These are phyloP conservation scores for Arctium minus DNA, from an alignment of 129 eudicot species.

Conservation along the genomic window DNA sequence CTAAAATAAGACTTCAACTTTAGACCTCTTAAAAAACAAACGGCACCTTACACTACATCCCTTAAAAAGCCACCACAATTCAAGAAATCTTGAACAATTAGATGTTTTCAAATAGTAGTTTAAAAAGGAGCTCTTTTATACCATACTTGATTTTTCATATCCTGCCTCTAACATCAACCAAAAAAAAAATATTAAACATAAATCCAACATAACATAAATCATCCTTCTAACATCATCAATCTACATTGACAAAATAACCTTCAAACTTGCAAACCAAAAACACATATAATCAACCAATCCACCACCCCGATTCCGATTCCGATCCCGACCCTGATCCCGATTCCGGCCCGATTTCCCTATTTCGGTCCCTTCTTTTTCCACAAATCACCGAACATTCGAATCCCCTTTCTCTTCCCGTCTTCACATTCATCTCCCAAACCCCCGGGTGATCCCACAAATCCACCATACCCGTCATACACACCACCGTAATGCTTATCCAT, in stretches of 20 bases:
- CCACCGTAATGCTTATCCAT: slow-evolving; percentile 72
- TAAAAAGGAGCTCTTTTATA: neutral
- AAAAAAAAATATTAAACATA: neutral
- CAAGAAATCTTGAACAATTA: neutral
- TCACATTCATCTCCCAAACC: slow-evolving; percentile 56
- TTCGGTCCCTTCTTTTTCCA: slow-evolving; percentile 92
- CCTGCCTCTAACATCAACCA: neutral
- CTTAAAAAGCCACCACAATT: too few species aligned
- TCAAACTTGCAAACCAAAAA: slow-evolving; percentile 12
- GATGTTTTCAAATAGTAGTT: neutral
- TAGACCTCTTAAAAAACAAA: too few species aligned
- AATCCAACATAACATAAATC: slow-evolving; percentile 15
- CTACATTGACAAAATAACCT: slow-evolving; percentile 26
- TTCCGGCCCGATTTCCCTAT: slow-evolving; percentile 10
- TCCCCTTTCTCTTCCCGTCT: slow-evolving; percentile 74
- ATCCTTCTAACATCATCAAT: slow-evolving; percentile 22
- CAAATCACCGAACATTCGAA: slow-evolving; percentile 83
- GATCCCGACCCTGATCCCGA: too few species aligned
- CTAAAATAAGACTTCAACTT: too few species aligned
- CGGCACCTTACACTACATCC: too few species aligned
- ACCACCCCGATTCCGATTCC: neutral
- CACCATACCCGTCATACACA: slow-evolving; percentile 49
- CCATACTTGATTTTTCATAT: neutral
- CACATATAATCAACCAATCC: neutral
- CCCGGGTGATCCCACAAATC: slow-evolving; percentile 59